These are phyloP conservation scores for Pseudogymnoascus sp. DNA, from an alignment of 2,329 filamentous ascomycete species.

Conservation along the genomic window DNA sequence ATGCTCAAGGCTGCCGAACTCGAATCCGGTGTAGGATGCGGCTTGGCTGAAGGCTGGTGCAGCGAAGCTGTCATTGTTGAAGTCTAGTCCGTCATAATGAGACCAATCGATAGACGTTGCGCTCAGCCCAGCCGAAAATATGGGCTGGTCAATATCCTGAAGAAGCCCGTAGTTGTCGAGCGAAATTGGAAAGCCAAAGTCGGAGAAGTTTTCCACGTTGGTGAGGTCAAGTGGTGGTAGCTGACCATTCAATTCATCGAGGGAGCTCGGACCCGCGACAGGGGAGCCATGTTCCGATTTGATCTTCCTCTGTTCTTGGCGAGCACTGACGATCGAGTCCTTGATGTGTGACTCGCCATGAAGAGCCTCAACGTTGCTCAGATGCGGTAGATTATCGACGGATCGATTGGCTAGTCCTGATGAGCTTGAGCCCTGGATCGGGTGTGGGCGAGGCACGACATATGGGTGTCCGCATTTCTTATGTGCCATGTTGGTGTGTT, in stretches of 20 bases:
- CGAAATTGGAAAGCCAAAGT: slow-evolving; percentile 32
- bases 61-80: slow-evolving; percentile 42
- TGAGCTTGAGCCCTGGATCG: slow-evolving; percentile 41
- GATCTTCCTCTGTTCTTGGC: slow-evolving; percentile 40
- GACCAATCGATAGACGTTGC: slow-evolving; percentile 48
- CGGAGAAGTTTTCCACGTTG: slow-evolving; percentile 41
- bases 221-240: slow-evolving; percentile 52
- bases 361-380: slow-evolving; percentile 34
- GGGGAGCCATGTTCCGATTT: slow-evolving; percentile 57
- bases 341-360: slow-evolving; percentile 29
- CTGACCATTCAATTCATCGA: slow-evolving; percentile 42
- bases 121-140: slow-evolving; percentile 54
- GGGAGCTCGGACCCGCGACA: slow-evolving; percentile 39
- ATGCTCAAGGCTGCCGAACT: slow-evolving; percentile 47
- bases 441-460: slow-evolving; percentile 49
- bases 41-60: slow-evolving; percentile 48
- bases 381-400: slow-evolving; percentile 35
- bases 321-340: slow-evolving; percentile 29
- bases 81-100: slow-evolving; percentile 43
- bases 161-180: slow-evolving; percentile 47
- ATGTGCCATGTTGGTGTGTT: slow-evolving; percentile 51
- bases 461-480: slow-evolving; percentile 49
- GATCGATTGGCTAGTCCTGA: slow-evolving; percentile 41
- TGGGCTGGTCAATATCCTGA: slow-evolving; percentile 41
- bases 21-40: slow-evolving; percentile 44